Evolutionary conservation across 2,329 filamentous ascomycete species (phyloP).

Genomic region (Leptographium radiaticola): DNA sequence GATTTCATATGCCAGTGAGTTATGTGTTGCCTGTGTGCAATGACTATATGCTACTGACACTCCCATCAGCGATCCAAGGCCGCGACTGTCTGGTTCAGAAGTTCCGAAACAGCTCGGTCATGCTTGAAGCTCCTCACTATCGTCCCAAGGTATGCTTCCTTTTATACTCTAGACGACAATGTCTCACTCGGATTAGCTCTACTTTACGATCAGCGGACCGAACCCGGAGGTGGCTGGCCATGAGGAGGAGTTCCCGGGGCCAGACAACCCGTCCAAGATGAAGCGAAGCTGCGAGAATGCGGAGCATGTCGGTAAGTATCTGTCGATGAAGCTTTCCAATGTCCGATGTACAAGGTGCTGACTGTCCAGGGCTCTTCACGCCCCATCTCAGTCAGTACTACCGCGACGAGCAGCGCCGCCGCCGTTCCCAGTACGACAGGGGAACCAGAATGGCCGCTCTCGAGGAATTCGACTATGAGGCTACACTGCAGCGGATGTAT

Average conservation of each 20-base stretch:
- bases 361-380: slow-evolving; percentile 55
- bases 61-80: slow-evolving; percentile 65
- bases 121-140: slow-evolving; percentile 72
- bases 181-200: slow-evolving; percentile 27
- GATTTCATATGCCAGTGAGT: slow-evolving; percentile 85
- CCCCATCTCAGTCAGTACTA: slow-evolving; percentile 63
- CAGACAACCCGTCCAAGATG: slow-evolving; percentile 80
- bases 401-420: slow-evolving; percentile 62
- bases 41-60: neutral
- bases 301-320: slow-evolving; percentile 58
- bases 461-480: slow-evolving; percentile 46
- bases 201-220: slow-evolving; percentile 35
- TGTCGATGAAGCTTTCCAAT: too few relatives aligned
- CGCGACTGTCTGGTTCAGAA: slow-evolving; percentile 85
- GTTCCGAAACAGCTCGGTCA: slow-evolving; percentile 92
- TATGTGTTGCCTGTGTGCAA: too few relatives aligned
- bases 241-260: slow-evolving; percentile 62
- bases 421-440: slow-evolving; percentile 68
- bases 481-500: slow-evolving; percentile 23
- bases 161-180: neutral
- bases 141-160: slow-evolving; percentile 56
- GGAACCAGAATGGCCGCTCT: slow-evolving; percentile 61
- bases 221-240: slow-evolving; percentile 45
- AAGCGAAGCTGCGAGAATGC: slow-evolving; percentile 80
- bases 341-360: neutral